phyloP scores from a whole-genome alignment of 2,329 filamentous ascomycete species.

The Fusarium ambrosium region DNA sequence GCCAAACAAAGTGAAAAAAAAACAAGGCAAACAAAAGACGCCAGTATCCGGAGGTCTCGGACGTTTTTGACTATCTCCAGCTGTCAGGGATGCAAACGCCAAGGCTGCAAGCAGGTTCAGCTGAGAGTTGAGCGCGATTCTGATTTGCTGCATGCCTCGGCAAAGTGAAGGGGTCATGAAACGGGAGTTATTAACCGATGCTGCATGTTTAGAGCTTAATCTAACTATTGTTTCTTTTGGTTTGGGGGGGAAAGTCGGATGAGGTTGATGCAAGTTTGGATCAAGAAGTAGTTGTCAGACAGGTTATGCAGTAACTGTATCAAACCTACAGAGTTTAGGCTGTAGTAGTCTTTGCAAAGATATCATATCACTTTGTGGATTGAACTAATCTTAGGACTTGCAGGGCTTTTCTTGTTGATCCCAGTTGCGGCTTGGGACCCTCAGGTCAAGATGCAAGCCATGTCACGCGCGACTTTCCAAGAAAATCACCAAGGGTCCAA shows the following conservation, averaged over 20 bases:
- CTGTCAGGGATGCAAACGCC: background rate
- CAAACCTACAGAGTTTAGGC: background rate
- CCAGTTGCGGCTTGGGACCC: background rate
- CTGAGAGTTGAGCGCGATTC: background rate
- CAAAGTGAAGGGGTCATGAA: background rate
- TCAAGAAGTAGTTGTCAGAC: background rate
- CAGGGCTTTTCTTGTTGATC: background rate
- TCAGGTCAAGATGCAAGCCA: background rate
- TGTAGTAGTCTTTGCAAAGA: background rate
- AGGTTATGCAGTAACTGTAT: background rate
- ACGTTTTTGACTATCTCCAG: background rate
- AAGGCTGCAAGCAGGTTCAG: conserved; percentile 5
- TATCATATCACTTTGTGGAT: background rate
- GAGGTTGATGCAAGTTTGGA: background rate
- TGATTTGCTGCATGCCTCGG: conserved; percentile 5
- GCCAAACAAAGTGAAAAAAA: background rate
- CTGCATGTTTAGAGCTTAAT: background rate
- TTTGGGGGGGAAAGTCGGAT: background rate
- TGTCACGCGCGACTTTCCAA: background rate
- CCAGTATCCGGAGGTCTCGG: background rate
- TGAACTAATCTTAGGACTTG: background rate
- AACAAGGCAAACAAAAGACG: background rate
- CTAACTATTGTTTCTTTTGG: background rate
- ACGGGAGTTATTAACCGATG: background rate
- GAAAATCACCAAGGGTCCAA: background rate